Percentiles rank a stretch among this genome's conserved stretches.
Conservation (phyloP, 2,329 filamentous ascomycete species). For the Xylariaceae sp. region DNA sequence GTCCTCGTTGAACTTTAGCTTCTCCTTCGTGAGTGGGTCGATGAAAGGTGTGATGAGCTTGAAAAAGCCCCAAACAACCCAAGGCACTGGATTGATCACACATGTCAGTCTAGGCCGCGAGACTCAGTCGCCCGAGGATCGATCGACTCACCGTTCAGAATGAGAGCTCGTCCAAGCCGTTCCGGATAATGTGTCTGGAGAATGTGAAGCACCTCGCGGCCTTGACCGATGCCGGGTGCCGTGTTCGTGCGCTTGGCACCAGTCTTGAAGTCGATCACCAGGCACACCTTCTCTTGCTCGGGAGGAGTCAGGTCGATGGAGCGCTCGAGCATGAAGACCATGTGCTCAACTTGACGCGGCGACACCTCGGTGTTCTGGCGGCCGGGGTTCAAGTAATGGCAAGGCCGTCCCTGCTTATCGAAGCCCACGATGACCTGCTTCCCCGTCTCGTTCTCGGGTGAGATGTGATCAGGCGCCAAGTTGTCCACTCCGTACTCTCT, state of each 20-base stretch:
- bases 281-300: slow-evolving; percentile 76
- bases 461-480: slow-evolving; percentile 80
- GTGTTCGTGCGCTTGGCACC: slow-evolving; percentile 66
- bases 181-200: slow-evolving; percentile 96
- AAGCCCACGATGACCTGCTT: slow-evolving; percentile 89
- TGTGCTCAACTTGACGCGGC: slow-evolving; percentile 82
- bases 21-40: slow-evolving; percentile 86
- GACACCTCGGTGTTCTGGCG: slow-evolving; percentile 87
- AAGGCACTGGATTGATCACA: slow-evolving; percentile 61
- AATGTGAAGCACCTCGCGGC: slow-evolving; percentile 80
- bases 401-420: slow-evolving; percentile 79
- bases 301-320: slow-evolving; percentile 82
- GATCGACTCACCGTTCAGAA: slow-evolving; percentile 71
- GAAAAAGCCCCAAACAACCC: slow-evolving; percentile 90
- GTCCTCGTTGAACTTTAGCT: slow-evolving; percentile 97
- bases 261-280: slow-evolving; percentile 88
- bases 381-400: slow-evolving; percentile 83
- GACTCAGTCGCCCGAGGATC: not conserved
- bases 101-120: slow-evolving; percentile 9
- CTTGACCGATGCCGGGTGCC: slow-evolving; percentile 66
- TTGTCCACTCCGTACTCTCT: slow-evolving; percentile 80
- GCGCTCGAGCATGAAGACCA: slow-evolving; percentile 93
- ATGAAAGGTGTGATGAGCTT: slow-evolving; percentile 95
- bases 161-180: slow-evolving; percentile 78
- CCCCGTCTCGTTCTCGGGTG: slow-evolving; percentile 89